Percentiles rank a stretch among this genome's conserved stretches.
phyloP scores from a whole-genome alignment of 2,329 filamentous ascomycete species.

The Microascus cirrosus region DNA sequence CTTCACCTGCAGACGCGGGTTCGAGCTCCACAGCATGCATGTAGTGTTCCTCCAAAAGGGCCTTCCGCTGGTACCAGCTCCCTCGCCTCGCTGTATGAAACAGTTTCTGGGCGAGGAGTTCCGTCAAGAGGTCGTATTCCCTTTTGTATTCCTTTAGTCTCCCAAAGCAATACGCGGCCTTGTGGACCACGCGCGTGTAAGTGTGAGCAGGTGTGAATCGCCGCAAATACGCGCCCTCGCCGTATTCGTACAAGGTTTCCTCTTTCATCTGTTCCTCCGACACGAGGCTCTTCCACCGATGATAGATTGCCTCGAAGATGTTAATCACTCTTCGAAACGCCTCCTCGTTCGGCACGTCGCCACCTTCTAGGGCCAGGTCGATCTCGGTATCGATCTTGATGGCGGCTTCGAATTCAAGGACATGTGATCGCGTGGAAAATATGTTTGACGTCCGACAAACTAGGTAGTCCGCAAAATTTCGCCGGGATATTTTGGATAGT shows the following conservation, averaged over 20 bases:
- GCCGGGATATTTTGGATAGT: conserved; percentile 74
- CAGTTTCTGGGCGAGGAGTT: conserved; percentile 68
- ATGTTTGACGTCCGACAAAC: conserved; percentile 86
- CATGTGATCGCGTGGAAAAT: conserved; percentile 60
- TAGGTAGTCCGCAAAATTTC: conserved; percentile 83
- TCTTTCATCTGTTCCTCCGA: conserved; percentile 69
- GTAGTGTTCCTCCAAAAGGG: conserved; percentile 89
- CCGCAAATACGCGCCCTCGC: conserved; percentile 80
- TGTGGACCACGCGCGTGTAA: conserved; percentile 87
- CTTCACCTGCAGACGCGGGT: conserved; percentile 21
- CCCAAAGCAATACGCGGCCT: conserved; percentile 67
- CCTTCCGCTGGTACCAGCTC: conserved; percentile 92
- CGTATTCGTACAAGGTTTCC: conserved; percentile 62
- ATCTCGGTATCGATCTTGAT: conserved; percentile 72
- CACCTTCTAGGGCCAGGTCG: conserved; percentile 73
- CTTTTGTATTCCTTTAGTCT: conserved; percentile 69
- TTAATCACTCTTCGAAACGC: conserved; percentile 57
- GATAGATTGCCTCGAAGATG: conserved; percentile 64
- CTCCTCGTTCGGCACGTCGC: conserved; percentile 54
- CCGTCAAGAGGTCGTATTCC: conserved; percentile 63
- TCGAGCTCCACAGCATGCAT: conserved; percentile 54
- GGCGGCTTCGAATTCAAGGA: conserved; percentile 84
- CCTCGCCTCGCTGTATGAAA: conserved; percentile 81
- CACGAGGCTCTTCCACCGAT: conserved; percentile 67
- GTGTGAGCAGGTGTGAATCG: conserved; percentile 87